These are phyloP conservation scores for Anethum foeniculum DNA, from an alignment of 140 eudicot species.

Conservation along the genomic window DNA sequence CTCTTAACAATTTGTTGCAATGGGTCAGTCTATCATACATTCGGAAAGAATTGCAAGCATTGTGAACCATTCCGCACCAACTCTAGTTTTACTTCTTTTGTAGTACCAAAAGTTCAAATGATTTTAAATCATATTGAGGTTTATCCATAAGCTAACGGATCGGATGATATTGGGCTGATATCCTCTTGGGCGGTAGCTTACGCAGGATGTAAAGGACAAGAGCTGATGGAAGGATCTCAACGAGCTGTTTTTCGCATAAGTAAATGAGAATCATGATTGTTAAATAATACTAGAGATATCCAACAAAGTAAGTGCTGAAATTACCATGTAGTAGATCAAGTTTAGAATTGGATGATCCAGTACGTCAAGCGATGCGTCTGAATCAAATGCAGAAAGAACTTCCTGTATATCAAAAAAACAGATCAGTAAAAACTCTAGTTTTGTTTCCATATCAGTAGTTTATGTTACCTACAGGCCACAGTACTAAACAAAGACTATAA, in stretches of 20 bases:
- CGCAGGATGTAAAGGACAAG: slow-evolving; percentile 82
- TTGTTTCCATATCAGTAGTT: neutral
- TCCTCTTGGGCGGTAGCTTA: slow-evolving; percentile 80
- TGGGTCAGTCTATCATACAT: slow-evolving; percentile 12
- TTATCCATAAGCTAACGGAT: slow-evolving; percentile 37
- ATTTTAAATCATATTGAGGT: neutral
- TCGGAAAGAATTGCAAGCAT: slow-evolving; percentile 11
- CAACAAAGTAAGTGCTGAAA: neutral
- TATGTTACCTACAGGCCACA: neutral
- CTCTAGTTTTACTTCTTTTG: slow-evolving; percentile 13
- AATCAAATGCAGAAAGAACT: slow-evolving; percentile 71
- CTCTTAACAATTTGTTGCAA: slow-evolving; percentile 28
- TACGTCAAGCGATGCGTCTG: slow-evolving; percentile 69
- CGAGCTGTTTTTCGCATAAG: slow-evolving; percentile 47
- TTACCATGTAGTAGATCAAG: slow-evolving; percentile 79
- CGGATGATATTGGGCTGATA: slow-evolving; percentile 75
- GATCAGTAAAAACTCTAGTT: neutral
- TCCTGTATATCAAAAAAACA: slow-evolving; percentile 33
- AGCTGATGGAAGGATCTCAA: slow-evolving; percentile 91
- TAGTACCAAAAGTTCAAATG: neutral
- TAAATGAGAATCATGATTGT: neutral
- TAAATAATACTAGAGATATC: neutral
- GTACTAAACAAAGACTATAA: neutral
- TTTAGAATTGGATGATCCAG: slow-evolving; percentile 83
- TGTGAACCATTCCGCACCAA: slow-evolving; percentile 9